These are phyloP conservation scores for Saposhnikovia divaricata DNA, from an alignment of 129 eudicot species.

Conservation along the genomic window DNA sequence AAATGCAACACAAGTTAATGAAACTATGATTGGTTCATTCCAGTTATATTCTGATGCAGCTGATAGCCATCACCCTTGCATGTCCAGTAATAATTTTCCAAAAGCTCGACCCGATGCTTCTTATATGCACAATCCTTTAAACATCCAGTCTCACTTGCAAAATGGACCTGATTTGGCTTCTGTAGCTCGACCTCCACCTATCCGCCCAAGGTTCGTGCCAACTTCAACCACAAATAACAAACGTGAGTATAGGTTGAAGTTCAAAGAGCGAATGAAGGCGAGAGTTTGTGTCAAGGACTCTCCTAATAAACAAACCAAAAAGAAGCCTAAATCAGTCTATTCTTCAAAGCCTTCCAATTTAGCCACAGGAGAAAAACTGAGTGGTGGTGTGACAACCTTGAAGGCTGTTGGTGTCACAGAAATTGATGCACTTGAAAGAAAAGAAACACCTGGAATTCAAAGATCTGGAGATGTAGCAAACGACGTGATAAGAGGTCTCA, in stretches of 20 bases:
- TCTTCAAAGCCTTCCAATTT: slow-evolving; percentile 10
- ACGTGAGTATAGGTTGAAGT: slow-evolving; percentile 4
- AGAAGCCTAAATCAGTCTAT: slow-evolving; percentile 13
- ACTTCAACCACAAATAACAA: slow-evolving; percentile 4
- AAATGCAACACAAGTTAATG: slow-evolving; percentile 8
- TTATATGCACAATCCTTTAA: not conserved
- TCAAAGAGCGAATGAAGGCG: slow-evolving; percentile 14
- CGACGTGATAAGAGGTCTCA: not conserved
- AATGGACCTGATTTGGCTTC: slow-evolving; percentile 13
- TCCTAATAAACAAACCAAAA: slow-evolving; percentile 5
- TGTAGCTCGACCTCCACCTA: slow-evolving; percentile 1
- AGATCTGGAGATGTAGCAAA: not conserved
- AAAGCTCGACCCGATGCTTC: not conserved
- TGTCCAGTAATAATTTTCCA: not conserved
- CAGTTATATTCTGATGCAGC: slow-evolving; percentile 7
- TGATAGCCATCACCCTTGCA: not conserved
- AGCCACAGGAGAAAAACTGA: slow-evolving; percentile 7
- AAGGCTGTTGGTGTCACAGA: not conserved
- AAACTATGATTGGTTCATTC: not conserved
- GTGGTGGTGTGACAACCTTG: not conserved
- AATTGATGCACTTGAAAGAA: not conserved
- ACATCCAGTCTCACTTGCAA: slow-evolving; percentile 6
- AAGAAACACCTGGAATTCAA: slow-evolving; percentile 1
- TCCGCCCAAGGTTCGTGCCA: slow-evolving; percentile 2
- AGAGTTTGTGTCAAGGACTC: slow-evolving; percentile 7